phyloP scores from a whole-genome alignment of 768 basidiomycete genomes.

The Trametes cingulata region DNA sequence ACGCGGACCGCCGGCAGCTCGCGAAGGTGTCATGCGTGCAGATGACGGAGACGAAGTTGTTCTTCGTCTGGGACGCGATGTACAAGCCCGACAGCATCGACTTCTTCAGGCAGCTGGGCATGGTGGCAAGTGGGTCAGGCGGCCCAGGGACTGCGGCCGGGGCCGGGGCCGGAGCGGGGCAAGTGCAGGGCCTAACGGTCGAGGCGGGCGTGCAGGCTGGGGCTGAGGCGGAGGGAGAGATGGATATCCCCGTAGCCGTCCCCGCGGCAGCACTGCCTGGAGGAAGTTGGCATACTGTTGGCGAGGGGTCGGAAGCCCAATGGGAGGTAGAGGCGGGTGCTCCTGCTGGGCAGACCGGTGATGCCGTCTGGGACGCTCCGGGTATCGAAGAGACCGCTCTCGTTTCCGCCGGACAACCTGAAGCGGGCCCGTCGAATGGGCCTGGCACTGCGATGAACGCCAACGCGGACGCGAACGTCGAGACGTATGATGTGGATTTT shows the following conservation, averaged over 20 bases:
- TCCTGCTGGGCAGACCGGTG: background rate
- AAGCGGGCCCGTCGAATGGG: background rate
- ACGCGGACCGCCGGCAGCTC: slow-evolving; percentile 21
- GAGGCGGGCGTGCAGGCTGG: too few species aligned
- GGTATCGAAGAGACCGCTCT: background rate
- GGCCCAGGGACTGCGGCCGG: background rate
- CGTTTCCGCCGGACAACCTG: background rate
- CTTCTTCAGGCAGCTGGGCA: slow-evolving; percentile 4
- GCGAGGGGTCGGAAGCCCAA: background rate
- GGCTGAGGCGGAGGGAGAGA: too few species aligned
- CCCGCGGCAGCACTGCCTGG: too few species aligned
- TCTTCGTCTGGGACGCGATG: slow-evolving; percentile 27
- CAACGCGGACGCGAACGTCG: background rate
- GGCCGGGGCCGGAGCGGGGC: background rate
- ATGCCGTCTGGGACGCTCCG: background rate
- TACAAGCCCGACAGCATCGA: slow-evolving; percentile 15
- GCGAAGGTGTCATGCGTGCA: slow-evolving; percentile 30
- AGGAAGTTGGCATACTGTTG: too few species aligned
- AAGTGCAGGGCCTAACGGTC: background rate
- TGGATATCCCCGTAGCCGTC: too few species aligned
- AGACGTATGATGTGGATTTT: background rate
- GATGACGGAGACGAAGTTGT: slow-evolving; percentile 31
- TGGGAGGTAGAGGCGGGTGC: background rate
- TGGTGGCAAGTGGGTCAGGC: background rate
- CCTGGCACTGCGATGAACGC: background rate